Percentiles rank a stretch among this genome's conserved stretches.
Conservation (phyloP, 805 yeast species). For the Sugiyamaella marilandica region DNA sequence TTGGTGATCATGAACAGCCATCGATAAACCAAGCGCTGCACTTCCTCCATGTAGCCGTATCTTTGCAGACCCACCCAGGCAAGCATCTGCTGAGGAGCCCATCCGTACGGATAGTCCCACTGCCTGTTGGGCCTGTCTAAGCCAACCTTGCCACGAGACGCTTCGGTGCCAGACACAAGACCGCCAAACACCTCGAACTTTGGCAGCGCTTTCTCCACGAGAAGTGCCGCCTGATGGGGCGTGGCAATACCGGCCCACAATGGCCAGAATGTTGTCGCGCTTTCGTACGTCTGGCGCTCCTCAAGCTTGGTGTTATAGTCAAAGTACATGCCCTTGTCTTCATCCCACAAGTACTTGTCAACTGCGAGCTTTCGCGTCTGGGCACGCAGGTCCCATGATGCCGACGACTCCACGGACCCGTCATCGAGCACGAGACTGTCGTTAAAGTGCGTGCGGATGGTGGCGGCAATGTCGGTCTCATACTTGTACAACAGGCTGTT, state of each 20-base stretch:
- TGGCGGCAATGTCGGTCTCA: conserved; percentile 74
- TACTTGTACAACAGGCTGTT: conserved; percentile 84
- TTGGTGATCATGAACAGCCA: conserved; percentile 90
- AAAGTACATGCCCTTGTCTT: conserved; percentile 66
- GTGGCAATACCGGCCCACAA: conserved; percentile 76
- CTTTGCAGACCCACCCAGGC: conserved; percentile 83
- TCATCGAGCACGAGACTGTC: conserved; percentile 40
- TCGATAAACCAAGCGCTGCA: conserved; percentile 70
- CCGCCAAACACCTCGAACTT: conserved; percentile 88
- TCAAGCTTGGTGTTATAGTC: conserved; percentile 69
- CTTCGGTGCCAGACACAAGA: conserved; percentile 72
- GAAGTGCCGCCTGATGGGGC: conserved; percentile 57
- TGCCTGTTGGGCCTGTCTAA: conserved; percentile 80
- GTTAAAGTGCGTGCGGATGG: conserved; percentile 53
- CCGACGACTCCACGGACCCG: conserved; percentile 43
- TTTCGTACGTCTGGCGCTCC: conserved; percentile 61
- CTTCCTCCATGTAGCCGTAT: conserved; percentile 63
- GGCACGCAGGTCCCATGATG: conserved; percentile 62
- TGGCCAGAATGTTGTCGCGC: conserved; percentile 91
- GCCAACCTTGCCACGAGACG: conserved; percentile 66
- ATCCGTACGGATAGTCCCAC: conserved; percentile 97
- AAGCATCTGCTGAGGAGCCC: conserved; percentile 97
- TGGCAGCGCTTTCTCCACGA: conserved; percentile 55
- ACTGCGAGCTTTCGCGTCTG: conserved; percentile 49
- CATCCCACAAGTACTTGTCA: conserved; percentile 78